Conservation (phyloP, 1,139 yeast species). For the Debaryomyces udenii region DNA sequence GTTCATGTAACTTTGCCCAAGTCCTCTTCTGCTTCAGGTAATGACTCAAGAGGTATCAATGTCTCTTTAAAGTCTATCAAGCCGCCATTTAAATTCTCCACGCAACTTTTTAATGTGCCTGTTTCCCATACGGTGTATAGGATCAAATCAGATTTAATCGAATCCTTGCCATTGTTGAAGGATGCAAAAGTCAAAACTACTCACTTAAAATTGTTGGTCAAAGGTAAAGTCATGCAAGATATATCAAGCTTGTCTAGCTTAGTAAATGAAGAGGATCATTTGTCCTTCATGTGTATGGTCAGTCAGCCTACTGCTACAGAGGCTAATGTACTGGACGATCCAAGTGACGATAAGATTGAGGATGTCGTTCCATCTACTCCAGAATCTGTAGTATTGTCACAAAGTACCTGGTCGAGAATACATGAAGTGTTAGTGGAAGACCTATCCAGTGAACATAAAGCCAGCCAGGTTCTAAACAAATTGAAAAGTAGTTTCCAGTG, state of each 20-base stretch:
- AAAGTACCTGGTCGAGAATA: constrained; percentile 37
- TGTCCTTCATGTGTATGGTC: constrained; percentile 44
- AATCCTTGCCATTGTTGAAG: constrained; percentile 26
- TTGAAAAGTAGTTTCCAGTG: constrained; percentile 34
- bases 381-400: constrained; percentile 21
- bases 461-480: constrained; percentile 33
- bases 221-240: constrained; percentile 50
- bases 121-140: constrained; percentile 34
- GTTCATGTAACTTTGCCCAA: constrained; percentile 37
- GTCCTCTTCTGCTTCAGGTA: not conserved
- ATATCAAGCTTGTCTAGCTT: constrained; percentile 31
- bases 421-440: constrained; percentile 32
- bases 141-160: constrained; percentile 36
- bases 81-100: constrained; percentile 46
- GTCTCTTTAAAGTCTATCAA: constrained; percentile 45
- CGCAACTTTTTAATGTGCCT: constrained; percentile 27
- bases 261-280: constrained; percentile 21
- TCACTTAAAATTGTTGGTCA: constrained; percentile 42
- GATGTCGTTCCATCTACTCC: constrained; percentile 20
- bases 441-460: constrained; percentile 27
- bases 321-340: constrained; percentile 9
- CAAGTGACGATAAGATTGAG: constrained; percentile 11
- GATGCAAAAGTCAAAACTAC: constrained; percentile 29
- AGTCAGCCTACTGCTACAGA: constrained; percentile 6
- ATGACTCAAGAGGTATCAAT: constrained; percentile 12